Base-by-base conservation (phyloP, 106 monocot genomes). In the Ottelia alismoides region DNA sequence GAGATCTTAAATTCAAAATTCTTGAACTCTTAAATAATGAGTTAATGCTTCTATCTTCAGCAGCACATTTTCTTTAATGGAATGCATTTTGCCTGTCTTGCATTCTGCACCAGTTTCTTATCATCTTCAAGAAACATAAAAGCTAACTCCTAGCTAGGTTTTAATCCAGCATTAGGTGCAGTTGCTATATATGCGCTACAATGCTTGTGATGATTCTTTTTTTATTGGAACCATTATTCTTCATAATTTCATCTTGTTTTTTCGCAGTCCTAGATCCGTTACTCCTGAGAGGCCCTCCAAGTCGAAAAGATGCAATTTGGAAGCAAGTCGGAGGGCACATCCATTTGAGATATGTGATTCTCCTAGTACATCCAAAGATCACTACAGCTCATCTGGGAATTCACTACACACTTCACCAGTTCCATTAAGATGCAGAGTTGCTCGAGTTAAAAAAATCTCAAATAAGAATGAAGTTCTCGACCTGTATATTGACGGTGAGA, bases 401-500 rank as follows among this genome's bases (percentile, higher is more conserved):
- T 83, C 77, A 45, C 22, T 45, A 27, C 65, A 48, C 45, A 74
- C 59, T 55, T 77, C 74, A 31, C 74, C 77, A 56, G 40, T 83
- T 63, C 67, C 55, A 10, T 53, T 68, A 50, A 71, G 60, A 50
- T 74, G 74, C 56, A 71, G 71, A 43, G 11, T 56, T 45, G 35
- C 78, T 56, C 47, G 60, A 12, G 18, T 74, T 31, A 52, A 53
- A 6, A 56, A 65, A 20, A 44, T 51, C 25, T 50, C 52, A 40
- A 55, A 53, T 20, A 43, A 53, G 17, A 72, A 64, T 25, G 62
- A 49, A 30, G 28, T 51, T 24, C 56, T 74, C 4, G 77, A 83
- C 31, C 74, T 74, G 48, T 83, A 71, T 48, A 72, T 75, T 28
- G 84, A 75, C 64, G 69, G 72, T 29, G 78, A 78, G 57, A 52